Percentiles rank a stretch among this genome's conserved stretches.
Evolutionary conservation across 345 rosid genomes (phyloP).

Genomic region (Boechera divaricarpa): DNA sequence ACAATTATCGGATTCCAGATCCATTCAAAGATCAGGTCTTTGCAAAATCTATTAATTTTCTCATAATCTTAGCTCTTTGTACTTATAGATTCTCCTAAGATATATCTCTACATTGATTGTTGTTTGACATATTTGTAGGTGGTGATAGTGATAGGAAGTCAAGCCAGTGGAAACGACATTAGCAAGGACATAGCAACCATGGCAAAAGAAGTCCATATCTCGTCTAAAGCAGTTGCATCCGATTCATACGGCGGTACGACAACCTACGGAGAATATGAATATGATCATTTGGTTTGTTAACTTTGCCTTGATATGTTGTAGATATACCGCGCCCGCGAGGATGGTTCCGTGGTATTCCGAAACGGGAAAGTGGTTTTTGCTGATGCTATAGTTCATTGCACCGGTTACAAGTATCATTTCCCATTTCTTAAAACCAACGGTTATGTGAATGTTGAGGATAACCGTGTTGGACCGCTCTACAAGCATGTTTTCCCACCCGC

Average conservation of each 20-base stretch:
- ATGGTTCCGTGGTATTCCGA: neutral
- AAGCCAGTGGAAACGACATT: neutral
- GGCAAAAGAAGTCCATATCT: slow-evolving; percentile 2
- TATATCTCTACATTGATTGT: neutral
- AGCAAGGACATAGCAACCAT: neutral
- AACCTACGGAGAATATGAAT: neutral
- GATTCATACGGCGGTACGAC: neutral
- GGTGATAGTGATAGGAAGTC: neutral
- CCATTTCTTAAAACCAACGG: slow-evolving; percentile 74
- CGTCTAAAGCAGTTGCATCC: neutral
- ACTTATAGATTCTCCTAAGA: neutral
- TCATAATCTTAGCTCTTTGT: neutral
- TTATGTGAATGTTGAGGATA: slow-evolving; percentile 66
- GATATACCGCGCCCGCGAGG: neutral
- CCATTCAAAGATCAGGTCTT: neutral
- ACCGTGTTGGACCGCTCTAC: slow-evolving; percentile 74
- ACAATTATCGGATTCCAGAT: neutral
- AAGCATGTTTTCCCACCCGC: slow-evolving; percentile 69
- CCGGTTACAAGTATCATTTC: slow-evolving; percentile 50
- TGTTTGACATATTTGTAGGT: neutral
- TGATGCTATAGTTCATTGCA: neutral
- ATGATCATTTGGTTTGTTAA: neutral
- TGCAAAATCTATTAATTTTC: neutral
- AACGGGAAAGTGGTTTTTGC: neutral
- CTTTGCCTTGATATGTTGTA: neutral